Conservation (phyloP, 2,329 filamentous ascomycete genomes). For the Pyrenophora teres region DNA sequence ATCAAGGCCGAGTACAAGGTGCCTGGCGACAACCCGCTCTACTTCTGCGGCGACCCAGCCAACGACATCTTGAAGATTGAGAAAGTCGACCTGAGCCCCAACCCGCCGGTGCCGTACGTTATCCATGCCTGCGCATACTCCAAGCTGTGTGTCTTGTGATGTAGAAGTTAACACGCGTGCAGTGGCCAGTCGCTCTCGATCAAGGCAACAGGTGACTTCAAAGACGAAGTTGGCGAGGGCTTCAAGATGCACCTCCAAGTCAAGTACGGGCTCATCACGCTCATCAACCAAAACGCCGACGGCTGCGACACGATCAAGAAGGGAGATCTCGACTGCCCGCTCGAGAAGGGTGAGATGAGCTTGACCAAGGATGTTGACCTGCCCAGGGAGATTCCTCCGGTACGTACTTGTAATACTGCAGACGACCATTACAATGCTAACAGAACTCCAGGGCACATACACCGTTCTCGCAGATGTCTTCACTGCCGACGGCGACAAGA, state of each 20-base stretch:
- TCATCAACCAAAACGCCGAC: constrained; percentile 80
- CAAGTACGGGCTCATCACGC: constrained; percentile 90
- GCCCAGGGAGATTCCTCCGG: constrained; percentile 84
- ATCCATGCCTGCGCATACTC: not conserved
- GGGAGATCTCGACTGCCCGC: constrained; percentile 85
- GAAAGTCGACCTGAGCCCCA: constrained; percentile 79
- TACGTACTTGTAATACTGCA: constrained; percentile 56
- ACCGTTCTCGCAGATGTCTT: constrained; percentile 85
- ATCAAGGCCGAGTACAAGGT: constrained; percentile 65
- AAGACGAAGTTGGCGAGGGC: constrained; percentile 72
- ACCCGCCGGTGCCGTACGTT: constrained; percentile 83
- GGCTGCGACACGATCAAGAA: constrained; percentile 89
- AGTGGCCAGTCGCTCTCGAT: constrained; percentile 82
- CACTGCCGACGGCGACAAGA: constrained; percentile 70
- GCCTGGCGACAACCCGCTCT: constrained; percentile 82
- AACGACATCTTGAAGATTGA: constrained; percentile 76
- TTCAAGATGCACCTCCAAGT: constrained; percentile 83
- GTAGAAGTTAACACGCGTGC: constrained; percentile 9
- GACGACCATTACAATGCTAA: constrained; percentile 13
- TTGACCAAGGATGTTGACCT: constrained; percentile 83
- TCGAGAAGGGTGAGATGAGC: constrained; percentile 75
- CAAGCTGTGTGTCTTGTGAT: not conserved
- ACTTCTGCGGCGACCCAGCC: constrained; percentile 73
- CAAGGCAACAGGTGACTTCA: constrained; percentile 75
- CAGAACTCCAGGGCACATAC: constrained; percentile 74